Evolutionary conservation across 140 eudicot species (phyloP), one percentile per base, ranked within the genome.

Genomic region (Flaveria floridana): DNA sequence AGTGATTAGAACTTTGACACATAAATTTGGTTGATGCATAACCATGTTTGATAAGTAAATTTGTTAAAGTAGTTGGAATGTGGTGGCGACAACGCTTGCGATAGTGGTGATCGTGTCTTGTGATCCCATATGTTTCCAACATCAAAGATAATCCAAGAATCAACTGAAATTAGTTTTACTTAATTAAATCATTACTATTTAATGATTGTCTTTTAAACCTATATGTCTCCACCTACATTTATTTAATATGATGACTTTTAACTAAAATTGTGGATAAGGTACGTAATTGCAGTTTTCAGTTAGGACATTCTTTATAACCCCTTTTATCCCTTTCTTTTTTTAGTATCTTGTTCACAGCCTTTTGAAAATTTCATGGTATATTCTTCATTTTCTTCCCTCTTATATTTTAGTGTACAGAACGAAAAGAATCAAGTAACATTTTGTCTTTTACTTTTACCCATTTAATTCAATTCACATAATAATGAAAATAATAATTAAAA

Each of bases 341-440:
- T 3, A 57, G 79, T 65, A 73, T 25, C 53, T 62, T 72, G 82
- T 64, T 79, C 44, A 79, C 52, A 53, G 23, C 42, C 74, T 79
- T 79, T 79, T 55, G 44, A 13, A 79, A 79, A 55, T 79, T 65
- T 46, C 41, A 12, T 41, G 42, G 46, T 64, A 72, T 73, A 11
- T 73, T 53, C 74, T 79, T 61, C 23, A 50, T 70, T 71, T 70
- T 34, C n/a, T 34, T 61, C 66, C 68, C 51, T 25, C 39, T 21
- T 57, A 69, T 19, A 2, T 21, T 69, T 46, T 55, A 57, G 14
- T 59, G 46, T 28, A 19, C 39, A 42, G 42, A 61, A 52, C 0
- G n/a, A n/a, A 15, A 52, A 15, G 10, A 55, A 2, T 53, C 7
- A 4, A 18, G 6, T 55, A 20, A 55, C 61, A 55, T 16, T 18